Evolutionary conservation across 805 yeast species (phyloP), one percentile per base, ranked within the genome.

Genomic region (Zygotorulaspora sp.): DNA sequence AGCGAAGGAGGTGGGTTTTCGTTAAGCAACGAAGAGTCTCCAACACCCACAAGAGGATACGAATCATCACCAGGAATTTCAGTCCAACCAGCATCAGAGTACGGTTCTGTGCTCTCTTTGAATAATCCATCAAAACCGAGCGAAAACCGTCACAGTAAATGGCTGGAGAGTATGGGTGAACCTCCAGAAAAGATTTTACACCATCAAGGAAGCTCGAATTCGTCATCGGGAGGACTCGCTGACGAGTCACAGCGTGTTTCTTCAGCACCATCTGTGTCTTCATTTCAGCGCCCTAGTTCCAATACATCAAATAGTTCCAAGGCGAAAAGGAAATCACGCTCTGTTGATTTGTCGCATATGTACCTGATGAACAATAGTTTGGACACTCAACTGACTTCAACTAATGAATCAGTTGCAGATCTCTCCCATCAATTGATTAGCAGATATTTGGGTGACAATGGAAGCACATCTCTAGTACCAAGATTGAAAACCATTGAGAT

Each of bases 401-500:
- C 71, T 1, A 63, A 61, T 37, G 70, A 67, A 46, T 52, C 59
- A 9, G 53, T 71, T 40, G 72, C 74, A 1, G 81, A 74, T 57
- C 65, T 71, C 38, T 67, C 73, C 24, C 83, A 78, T 42, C 70
- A 68, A 50, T 44, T 70, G 44, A 66, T 77, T 45, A 71, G 69
- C 38, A 75, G 68, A 45, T 74, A 75, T 50, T 58, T 78, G 38
- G 81, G 82, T n/a, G 63, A 64, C 22, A 68, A 71, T 44, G 62
- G 72, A 14, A 52, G 55, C 5, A 55, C 61, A 12, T 63, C 75
- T 9, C 63, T 89, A 45, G 62, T 83, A 52, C 89, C 95, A 13
- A 72, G 92, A 46, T 72, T 82, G 63, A 78, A 83, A 56, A 88
- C 96, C 4, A 75, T 90, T 41, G 96, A 89, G 49, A 71, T 86